Evolutionary conservation across 495 filamentous ascomycete species (phyloP), one percentile per base, ranked within the genome.

Genomic region (Aspergillus olivimuriae): DNA sequence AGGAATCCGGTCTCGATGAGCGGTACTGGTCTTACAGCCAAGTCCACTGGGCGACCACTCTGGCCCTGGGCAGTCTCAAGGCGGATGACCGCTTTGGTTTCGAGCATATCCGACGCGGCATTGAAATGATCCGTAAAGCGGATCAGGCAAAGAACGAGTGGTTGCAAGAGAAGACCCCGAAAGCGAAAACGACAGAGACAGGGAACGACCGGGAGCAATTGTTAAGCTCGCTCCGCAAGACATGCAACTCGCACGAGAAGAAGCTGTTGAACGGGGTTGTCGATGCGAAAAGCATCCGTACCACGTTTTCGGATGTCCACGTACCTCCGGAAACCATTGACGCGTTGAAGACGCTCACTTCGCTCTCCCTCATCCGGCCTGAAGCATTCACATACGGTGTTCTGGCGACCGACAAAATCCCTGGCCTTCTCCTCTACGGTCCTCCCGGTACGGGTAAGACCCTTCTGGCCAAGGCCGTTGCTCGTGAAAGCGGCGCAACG

Each of bases 361-460:
- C 86, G 2, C 72, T 98, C 7, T 94, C 89, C 0, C 74, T 98
- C 0, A 72, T 85, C 19, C 83, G 94, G 1, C 92, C 92, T 1
- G 92, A 98, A 32, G 92, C 94, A 20, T 98, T 98, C 62, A 82
- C 82, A 12, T 98, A 98, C 57, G 92, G 92, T 63, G 89, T 98
- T 4, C 76, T 98, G 24, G 85, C 90, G 2, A 90, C 81, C 1
- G 89, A 96, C 47, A 84, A 86, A 50, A 94, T 98, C 42, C 84
- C 88, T 0, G 92, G 92, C 15, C 76, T 91, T 19, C 75, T 98
- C 0, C 74, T 98, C 2, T 98, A 98, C 56, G 92, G 92, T 0
- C 94, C 92, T 5, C 94, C 92, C 0, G 92, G 92, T 2, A 98
- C 92, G 0, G 92, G 92, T 44, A 98, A 98, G 57, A 98, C 92